Evolutionary conservation across 345 rosid species (phyloP).

Genomic region (Pistacia atlantica): DNA sequence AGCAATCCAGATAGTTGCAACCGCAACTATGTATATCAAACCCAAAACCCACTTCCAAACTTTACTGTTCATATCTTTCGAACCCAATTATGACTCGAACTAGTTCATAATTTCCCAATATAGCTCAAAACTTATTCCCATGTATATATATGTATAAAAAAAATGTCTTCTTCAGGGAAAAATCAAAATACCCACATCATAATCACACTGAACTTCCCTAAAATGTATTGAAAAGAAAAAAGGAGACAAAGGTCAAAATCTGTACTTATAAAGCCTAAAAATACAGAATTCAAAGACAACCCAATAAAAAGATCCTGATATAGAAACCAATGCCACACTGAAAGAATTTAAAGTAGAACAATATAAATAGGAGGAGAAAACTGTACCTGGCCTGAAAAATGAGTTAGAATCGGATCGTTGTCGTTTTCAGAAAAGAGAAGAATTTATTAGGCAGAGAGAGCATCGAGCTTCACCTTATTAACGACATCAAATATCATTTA

Average conservation of each 20-base stretch:
- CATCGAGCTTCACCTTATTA: neutral
- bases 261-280: neutral
- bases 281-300: constrained; percentile 9
- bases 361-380: neutral
- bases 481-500: neutral
- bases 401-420: neutral
- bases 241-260: neutral
- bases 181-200: constrained; percentile 7
- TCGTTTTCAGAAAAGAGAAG: neutral
- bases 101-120: constrained; percentile 9
- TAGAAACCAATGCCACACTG: constrained; percentile 2
- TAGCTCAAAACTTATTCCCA: constrained; percentile 21
- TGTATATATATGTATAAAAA: neutral
- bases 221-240: neutral
- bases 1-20: constrained; percentile 90
- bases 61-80: constrained; percentile 49
- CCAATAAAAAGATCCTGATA: neutral
- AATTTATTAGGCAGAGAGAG: neutral
- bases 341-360: no score
- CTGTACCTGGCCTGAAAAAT: constrained; percentile 8
- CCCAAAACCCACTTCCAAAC: constrained; percentile 82
- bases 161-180: constrained; percentile 1
- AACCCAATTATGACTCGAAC: constrained; percentile 21
- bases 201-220: constrained; percentile 5
- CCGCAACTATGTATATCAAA: constrained; percentile 72